These are phyloP conservation scores for Lecanosticta acicola DNA, from an alignment of 2,329 filamentous ascomycete species.

Conservation along the genomic window DNA sequence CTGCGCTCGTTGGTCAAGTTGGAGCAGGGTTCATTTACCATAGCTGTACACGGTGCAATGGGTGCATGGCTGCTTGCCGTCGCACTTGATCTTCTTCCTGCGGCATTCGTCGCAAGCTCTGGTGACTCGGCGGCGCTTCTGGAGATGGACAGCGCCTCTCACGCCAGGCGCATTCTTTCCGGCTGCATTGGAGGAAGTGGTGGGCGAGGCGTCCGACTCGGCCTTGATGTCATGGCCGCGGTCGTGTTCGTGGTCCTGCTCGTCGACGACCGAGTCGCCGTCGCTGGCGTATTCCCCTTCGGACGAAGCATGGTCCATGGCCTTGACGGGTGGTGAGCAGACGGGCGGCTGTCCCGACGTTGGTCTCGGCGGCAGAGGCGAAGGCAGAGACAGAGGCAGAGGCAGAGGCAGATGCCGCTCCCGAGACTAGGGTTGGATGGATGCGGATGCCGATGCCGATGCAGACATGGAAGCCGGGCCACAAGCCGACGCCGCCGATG, in stretches of 20 bases:
- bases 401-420: no score
- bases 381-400: no score
- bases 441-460: no score
- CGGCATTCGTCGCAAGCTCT: slow-evolving; percentile 85
- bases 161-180: slow-evolving; percentile 16
- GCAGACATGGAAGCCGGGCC: no score
- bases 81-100: slow-evolving; percentile 56
- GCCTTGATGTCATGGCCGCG: slow-evolving; percentile 23
- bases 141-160: slow-evolving; percentile 26
- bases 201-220: slow-evolving; percentile 26
- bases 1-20: neutral
- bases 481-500: no score
- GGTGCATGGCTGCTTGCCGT: slow-evolving; percentile 57
- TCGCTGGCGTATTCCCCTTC: slow-evolving; percentile 29
- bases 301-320: slow-evolving; percentile 31
- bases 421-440: no score
- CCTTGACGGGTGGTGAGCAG: no score
- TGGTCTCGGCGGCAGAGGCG: no score
- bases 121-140: slow-evolving; percentile 78
- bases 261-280: slow-evolving; percentile 28
- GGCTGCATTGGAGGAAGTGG: slow-evolving; percentile 8
- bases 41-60: slow-evolving; percentile 99
- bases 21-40: slow-evolving; percentile 52
- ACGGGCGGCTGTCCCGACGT: no score
- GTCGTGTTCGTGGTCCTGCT: slow-evolving; percentile 10